Percentiles rank a stretch among this genome's conserved stretches.
These are phyloP conservation scores for Cercospora nicotianae DNA, from an alignment of 2,329 filamentous ascomycete genomes.

Conservation along the genomic window DNA sequence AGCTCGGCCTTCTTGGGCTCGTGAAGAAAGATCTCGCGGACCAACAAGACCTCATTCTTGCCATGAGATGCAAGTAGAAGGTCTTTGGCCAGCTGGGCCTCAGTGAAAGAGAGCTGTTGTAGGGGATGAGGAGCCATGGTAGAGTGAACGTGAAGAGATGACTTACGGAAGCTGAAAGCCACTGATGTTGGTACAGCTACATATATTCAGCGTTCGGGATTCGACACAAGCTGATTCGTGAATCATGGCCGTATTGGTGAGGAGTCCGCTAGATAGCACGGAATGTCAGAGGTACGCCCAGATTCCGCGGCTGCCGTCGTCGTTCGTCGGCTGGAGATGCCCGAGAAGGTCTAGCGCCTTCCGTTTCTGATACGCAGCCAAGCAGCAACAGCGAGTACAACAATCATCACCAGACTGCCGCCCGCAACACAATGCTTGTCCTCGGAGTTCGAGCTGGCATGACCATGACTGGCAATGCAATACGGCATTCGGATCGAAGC, in stretches of 20 bases:
- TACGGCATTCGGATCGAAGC: background rate
- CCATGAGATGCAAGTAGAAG: conserved; percentile 28
- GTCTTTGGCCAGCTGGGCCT: conserved; percentile 28
- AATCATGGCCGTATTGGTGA: background rate
- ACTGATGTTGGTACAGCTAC: background rate
- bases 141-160: background rate
- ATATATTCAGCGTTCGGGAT: background rate
- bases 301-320: background rate
- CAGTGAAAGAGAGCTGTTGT: conserved; percentile 28
- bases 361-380: background rate
- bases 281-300: background rate
- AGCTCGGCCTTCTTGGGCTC: conserved; percentile 36
- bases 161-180: background rate
- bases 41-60: conserved; percentile 29
- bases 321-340: background rate
- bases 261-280: conserved; percentile 1
- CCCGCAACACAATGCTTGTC: background rate
- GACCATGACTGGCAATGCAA: background rate
- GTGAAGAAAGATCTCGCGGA: conserved; percentile 35
- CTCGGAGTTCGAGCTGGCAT: background rate
- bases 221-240: background rate
- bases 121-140: conserved; percentile 25
- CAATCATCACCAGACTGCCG: background rate
- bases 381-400: background rate
- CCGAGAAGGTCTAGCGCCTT: background rate